Evolutionary conservation across 1,284 basidiomycete species (phyloP), one percentile per base, ranked within the genome.

Genomic region (Cutaneotrichosporon sp.): DNA sequence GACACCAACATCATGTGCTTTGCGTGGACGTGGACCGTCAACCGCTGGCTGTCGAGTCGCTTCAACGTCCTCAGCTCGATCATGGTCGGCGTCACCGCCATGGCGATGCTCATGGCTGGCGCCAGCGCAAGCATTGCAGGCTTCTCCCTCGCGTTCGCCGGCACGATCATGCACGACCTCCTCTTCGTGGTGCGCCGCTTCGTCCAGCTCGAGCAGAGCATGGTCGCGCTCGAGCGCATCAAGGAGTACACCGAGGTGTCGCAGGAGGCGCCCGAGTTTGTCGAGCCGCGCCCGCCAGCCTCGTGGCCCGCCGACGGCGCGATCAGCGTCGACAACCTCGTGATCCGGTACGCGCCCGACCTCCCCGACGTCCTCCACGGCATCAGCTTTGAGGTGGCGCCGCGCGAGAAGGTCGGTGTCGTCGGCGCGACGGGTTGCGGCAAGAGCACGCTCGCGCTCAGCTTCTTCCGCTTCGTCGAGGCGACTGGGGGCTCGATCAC

Each of bases 381-480:
- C 49, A 80, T 97, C 22, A 89, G 84, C 65, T 97, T 97, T 75
- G 83, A 86, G 22, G 83, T 97, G 62, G 80, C 81, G 4, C 87
- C 91, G 0, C 87, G 90, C 16, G 85, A 80, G 61, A 84, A 84
- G 70, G 81, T 95, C 59, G 95, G 94, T 24, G 88, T 97, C 62
- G 85, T 97, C 4, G 94, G 92, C 55, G 83, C 91, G 52, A 97
- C 94, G 0, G 95, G 95, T 18, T 81, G 81, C 64, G 84, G 84
- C 51, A 85, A 85, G 72, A 90, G 88, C 60, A 97, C 93, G 1
- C 84, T 97, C 18, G 93, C 93, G 0, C 82, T 97, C 27, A 91
- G 90, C 22, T 93, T 97, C 83, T 97, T 98, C 87, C 87, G 97
- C 56, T 95, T 97, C 72, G 91, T 95, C 24, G 93, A 97, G 72